phyloP scores from a whole-genome alignment of 192 early-diverging fungal genomes.

The Chytriomyces sp. region DNA sequence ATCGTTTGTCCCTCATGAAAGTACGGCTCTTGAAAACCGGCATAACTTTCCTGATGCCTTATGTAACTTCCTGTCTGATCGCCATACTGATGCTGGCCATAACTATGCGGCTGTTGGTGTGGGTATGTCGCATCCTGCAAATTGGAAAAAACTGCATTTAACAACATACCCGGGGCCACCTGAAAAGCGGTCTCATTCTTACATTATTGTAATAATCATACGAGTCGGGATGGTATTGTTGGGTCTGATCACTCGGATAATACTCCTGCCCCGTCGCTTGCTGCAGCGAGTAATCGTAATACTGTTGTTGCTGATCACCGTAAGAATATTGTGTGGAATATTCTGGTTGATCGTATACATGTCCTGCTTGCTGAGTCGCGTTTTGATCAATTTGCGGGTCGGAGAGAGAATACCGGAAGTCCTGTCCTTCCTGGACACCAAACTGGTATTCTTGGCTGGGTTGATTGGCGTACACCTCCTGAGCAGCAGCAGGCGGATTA shows the following conservation, averaged over 20 bases:
- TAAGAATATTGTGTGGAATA: not conserved
- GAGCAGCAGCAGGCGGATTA: not conserved
- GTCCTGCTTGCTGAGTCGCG: not conserved
- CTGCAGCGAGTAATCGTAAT: no score
- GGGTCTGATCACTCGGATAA: not conserved
- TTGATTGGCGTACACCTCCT: not conserved
- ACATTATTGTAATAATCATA: not conserved
- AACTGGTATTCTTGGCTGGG: constrained; percentile 9
- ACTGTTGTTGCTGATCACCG: not conserved
- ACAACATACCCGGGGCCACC: no score
- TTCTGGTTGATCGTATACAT: not conserved
- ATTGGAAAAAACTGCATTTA: no score
- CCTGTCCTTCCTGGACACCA: constrained; percentile 23
- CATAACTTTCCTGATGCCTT: no score
- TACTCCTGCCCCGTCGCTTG: no score
- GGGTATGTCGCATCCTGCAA: not conserved
- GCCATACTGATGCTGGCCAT: not conserved
- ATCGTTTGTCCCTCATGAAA: no score
- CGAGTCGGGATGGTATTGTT: not conserved
- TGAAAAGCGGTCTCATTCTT: no score
- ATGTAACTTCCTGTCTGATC: not conserved
- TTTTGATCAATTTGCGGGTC: not conserved
- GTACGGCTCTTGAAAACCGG: no score
- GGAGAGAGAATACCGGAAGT: not conserved
- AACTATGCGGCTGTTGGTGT: not conserved